Evolutionary conservation across 2,329 filamentous ascomycete species (phyloP), one percentile per base, ranked within the genome.

Genomic region (Colletotrichum tanaceti): DNA sequence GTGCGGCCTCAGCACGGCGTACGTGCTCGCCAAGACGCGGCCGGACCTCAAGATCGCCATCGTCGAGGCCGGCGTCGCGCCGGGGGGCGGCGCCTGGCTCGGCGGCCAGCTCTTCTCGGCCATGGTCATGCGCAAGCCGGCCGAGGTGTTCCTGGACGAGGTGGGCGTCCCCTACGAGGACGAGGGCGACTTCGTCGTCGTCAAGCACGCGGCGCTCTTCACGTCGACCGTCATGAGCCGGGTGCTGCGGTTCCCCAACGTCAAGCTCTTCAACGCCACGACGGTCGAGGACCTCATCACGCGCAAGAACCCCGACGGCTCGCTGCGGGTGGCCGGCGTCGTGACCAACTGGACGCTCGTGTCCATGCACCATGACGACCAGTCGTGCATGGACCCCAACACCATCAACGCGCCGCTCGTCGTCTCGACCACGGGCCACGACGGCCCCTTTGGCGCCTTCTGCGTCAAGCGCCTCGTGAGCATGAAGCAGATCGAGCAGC

Each of bases 301-400:
- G 22, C 92, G 94, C 52, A 88, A 88, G 14, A 79, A 82, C 54
- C 77, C 80, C 49, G 82, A 79, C 46, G 82, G 84, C 22, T 78
- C 76, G 11, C 81, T 97, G 50, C 89, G 92, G 71, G 90, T 97
- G 72, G 92, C 93, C 10, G 94, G 94, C 75, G 94, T 97, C 1
- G 94, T 98, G 63, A 97, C 93, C 75, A 98, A 98, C 87, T 98
- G 94, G 94, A 97, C 94, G 1, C 87, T 97, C 32, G 94, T 97
- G 57, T 89, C 90, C 50, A 92, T 95, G 85, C 91, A 94, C 80
- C 92, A 94, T 80, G 91, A 94, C 77, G 92, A 95, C 78, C 93
- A 97, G 83, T 92, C 89, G 70, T 97, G 94, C 90, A 97, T 97
- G 94, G 94, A 97, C 79, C 94, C 94, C 73, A 97, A 96, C 88